Evolutionary conservation across 208 protist species (phyloP).

Genomic region (Porcisia hertigi): DNA sequence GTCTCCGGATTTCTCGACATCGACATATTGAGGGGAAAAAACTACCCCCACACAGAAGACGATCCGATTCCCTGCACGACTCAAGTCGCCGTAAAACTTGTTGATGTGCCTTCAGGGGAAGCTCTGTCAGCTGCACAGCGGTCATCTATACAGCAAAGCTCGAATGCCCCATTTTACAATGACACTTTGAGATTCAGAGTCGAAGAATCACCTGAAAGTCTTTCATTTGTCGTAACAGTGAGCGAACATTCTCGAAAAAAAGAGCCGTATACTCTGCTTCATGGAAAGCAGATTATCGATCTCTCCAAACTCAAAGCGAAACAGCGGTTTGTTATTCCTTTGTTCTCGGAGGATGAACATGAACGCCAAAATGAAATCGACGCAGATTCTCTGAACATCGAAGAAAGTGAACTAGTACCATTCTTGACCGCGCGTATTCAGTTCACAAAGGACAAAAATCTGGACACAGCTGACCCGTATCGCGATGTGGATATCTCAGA

Average conservation of each 20-base stretch:
- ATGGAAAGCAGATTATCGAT: constrained; percentile 26
- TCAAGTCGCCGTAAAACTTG: constrained; percentile 28
- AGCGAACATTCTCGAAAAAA: constrained; percentile 36
- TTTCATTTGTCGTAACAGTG: constrained; percentile 37
- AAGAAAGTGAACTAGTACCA: neutral
- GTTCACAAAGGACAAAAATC: constrained; percentile 13
- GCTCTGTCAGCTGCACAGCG: constrained; percentile 22
- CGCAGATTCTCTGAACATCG: constrained; percentile 5
- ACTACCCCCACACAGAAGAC: constrained; percentile 64
- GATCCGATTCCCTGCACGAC: constrained; percentile 65
- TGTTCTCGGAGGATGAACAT: constrained; percentile 22
- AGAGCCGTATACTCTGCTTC: constrained; percentile 38
- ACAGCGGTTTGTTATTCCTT: constrained; percentile 39
- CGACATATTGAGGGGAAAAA: constrained; percentile 52
- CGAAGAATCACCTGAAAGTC: constrained; percentile 14
- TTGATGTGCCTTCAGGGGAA: constrained; percentile 15
- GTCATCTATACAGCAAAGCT: constrained; percentile 46
- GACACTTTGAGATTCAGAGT: constrained; percentile 39
- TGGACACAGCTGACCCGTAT: constrained; percentile 12
- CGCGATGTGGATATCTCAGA: constrained; percentile 11
- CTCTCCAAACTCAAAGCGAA: constrained; percentile 21
- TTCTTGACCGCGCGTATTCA: constrained; percentile 11
- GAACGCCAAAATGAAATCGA: constrained; percentile 10
- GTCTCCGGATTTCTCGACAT: constrained; percentile 26
- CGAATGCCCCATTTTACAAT: constrained; percentile 71